Evolutionary conservation across 805 yeast species (phyloP), one percentile per base, ranked within the genome.

Genomic region (Tetrapisispora nanseiensis): DNA sequence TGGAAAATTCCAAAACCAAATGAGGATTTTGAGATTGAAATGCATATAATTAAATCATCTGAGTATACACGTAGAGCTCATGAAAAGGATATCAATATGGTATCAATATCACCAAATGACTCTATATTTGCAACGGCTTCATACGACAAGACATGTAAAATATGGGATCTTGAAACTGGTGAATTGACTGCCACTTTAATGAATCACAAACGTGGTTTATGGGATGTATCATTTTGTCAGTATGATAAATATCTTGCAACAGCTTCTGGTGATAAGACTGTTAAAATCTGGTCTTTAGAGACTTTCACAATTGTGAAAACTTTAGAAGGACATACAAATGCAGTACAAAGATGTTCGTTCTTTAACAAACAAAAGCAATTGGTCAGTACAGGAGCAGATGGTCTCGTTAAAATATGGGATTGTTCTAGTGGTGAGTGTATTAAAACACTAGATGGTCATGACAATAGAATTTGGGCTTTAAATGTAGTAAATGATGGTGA

Each of bases 51-150:
- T 6, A 77, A 72, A 51, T 67, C 71, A 2, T 83, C 96, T 2
- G 86, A 80, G 42, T 92, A 82, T 62, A 92, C 98, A 0, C 78
- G 96, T 69, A 78, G 89, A 56, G 97, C 97, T 1, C 99, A 92
- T 61, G 97, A 92, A 42, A 92, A 90, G 61, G 96, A 92, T 62
- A 92, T 92, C 46, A 94, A 92, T 55, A 75, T 90, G 2, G 66
- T 92, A 41, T 96, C 87, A 49, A 70, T 92, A 4, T 74, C 97
- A n/a, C 95, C 96, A 15, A 86, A 87, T 56, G 94, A 90, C 62
- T 82, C 80, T 49, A 69, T 73, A 39, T 80, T 92, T 55, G 97
- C 95, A 0, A 82, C 97, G 1, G 97, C 95, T 2, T 84, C 95
- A 11, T 95, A 84, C 59, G 99, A 92, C 62, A 85, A 90, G 55